Percentiles rank a stretch among this genome's conserved stretches.
phyloP scores from a whole-genome alignment of 2,329 filamentous ascomycete genomes.

The Colletotrichum tabaci region DNA sequence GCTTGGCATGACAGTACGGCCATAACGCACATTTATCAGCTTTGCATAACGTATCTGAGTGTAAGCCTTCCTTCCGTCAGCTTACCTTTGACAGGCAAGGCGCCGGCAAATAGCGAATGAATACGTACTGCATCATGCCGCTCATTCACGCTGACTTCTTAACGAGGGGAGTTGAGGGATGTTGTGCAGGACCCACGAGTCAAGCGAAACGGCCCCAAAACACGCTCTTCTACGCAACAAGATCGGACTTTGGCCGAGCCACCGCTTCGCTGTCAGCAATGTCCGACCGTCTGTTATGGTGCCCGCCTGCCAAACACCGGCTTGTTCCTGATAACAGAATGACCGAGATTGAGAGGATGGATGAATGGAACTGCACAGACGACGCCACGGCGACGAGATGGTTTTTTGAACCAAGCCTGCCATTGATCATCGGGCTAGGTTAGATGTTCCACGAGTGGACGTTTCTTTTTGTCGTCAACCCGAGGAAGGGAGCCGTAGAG shows the following conservation, averaged over 20 bases:
- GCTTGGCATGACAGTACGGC: constrained; percentile 27
- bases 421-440: neutral
- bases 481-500: constrained; percentile 30
- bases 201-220: constrained; percentile 49
- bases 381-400: neutral
- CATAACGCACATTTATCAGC: constrained; percentile 23
- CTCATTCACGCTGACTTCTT: constrained; percentile 1
- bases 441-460: constrained; percentile 15
- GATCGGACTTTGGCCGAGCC: constrained; percentile 41
- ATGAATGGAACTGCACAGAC: constrained; percentile 13
- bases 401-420: constrained; percentile 21
- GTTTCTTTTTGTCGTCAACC: constrained; percentile 32
- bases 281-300: constrained; percentile 25
- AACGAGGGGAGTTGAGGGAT: constrained; percentile 43
- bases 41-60: neutral
- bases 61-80: constrained; percentile 8
- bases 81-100: neutral
- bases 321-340: constrained; percentile 6
- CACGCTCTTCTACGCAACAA: constrained; percentile 26
- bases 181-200: constrained; percentile 55
- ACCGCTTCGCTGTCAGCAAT: constrained; percentile 28
- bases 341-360: constrained; percentile 4
- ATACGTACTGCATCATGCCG: constrained; percentile 9
- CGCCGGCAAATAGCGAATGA: neutral
- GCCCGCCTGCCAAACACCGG: constrained; percentile 7